Percentiles rank a stretch among this genome's conserved stretches.
phyloP scores from a whole-genome alignment of 1,139 yeast genomes.

The Debaryomyces udenii region DNA sequence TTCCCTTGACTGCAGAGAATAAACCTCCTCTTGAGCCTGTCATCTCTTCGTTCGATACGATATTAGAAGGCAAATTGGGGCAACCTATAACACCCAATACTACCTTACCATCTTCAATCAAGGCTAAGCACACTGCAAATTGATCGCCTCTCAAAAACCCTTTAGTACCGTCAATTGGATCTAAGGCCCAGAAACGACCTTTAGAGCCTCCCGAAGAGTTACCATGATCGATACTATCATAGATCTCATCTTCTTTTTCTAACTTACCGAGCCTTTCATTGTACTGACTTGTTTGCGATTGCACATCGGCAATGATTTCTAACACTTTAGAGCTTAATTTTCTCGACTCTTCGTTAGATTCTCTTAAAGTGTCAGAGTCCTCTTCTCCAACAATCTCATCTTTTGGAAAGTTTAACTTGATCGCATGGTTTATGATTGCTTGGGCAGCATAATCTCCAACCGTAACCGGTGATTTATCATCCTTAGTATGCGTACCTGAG shows the following conservation, averaged over 20 bases:
- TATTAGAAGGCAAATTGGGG: conserved; percentile 74
- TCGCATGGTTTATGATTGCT: conserved; percentile 85
- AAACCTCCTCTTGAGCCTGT: conserved; percentile 61
- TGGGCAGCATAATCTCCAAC: conserved; percentile 97
- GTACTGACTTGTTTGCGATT: conserved; percentile 31
- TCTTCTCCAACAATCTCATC: conserved; percentile 96
- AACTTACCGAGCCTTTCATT: conserved; percentile 43
- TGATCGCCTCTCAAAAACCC: conserved; percentile 96
- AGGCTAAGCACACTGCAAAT: conserved; percentile 92
- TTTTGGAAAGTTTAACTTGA: conserved; percentile 72
- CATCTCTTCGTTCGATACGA: conserved; percentile 40
- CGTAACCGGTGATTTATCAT: conserved; percentile 93
- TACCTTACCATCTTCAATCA: conserved; percentile 82
- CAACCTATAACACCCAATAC: conserved; percentile 94
- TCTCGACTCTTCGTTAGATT: conserved; percentile 40
- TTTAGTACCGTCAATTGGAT: conserved; percentile 97
- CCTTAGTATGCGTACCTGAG: conserved; percentile 72
- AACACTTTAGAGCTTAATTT: conserved; percentile 48
- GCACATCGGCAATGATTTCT: conserved; percentile 51
- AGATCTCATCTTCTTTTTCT: conserved; percentile 50
- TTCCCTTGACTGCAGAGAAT: conserved; percentile 73
- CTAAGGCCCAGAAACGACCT: conserved; percentile 95
- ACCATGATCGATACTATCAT: conserved; percentile 75
- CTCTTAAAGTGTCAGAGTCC: conserved; percentile 67
- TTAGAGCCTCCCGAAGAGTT: conserved; percentile 71